Conservation (phyloP, 139 green algal genomes). For the Protoeuglena noctilucae region DNA sequence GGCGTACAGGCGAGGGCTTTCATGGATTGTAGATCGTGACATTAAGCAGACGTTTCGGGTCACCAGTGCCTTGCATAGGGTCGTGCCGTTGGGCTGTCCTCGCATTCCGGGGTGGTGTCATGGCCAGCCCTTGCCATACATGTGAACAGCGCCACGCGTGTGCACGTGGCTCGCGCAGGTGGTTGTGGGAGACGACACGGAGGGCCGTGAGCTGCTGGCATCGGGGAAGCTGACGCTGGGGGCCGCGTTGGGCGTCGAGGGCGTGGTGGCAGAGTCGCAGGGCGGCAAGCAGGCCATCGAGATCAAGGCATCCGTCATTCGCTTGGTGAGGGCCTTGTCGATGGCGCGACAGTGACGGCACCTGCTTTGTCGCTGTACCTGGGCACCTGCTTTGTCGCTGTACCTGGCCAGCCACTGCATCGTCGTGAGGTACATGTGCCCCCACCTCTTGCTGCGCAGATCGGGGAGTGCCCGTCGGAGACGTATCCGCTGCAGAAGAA, state of each 20-base stretch:
- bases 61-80: not conserved
- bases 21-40: too few species aligned
- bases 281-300: slow-evolving; percentile 79
- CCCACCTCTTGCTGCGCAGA: not conserved
- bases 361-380: too few species aligned
- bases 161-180: slow-evolving; percentile 26
- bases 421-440: not conserved
- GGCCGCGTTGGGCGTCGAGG: slow-evolving; percentile 72
- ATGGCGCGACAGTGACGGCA: not conserved
- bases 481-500: slow-evolving; percentile 93
- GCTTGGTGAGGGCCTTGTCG: not conserved
- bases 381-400: too few species aligned
- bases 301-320: slow-evolving; percentile 33
- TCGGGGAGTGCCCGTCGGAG: not conserved
- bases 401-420: not conserved
- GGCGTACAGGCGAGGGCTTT: slow-evolving; percentile 73
- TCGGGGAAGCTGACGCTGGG: slow-evolving; percentile 56
- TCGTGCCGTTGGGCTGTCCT: too few species aligned
- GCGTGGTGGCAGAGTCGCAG: slow-evolving; percentile 60
- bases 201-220: slow-evolving; percentile 39
- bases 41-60: not conserved
- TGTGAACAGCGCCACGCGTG: too few species aligned
- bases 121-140: too few species aligned
- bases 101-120: too few species aligned
- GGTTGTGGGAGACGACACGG: slow-evolving; percentile 63